A percentile compares a stretch with the other conserved stretches of the same genome.
phyloP scores from a whole-genome alignment of 768 basidiomycete genomes.

The Pulveroboletus sp. region DNA sequence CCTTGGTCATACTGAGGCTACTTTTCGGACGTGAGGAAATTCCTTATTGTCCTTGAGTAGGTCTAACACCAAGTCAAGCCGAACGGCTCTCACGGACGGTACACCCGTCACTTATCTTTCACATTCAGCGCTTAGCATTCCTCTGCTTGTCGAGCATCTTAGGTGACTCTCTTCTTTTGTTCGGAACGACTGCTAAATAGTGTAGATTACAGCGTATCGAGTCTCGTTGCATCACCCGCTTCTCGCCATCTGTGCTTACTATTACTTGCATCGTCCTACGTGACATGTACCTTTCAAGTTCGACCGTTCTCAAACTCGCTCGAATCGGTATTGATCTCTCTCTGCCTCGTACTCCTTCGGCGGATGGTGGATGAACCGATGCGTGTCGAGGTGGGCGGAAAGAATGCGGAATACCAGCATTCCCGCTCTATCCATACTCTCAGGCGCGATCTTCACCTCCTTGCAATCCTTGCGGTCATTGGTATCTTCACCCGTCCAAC shows the following conservation, averaged over 20 bases:
- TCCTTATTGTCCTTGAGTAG: not conserved
- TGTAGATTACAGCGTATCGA: conserved; percentile 23
- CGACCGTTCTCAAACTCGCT: conserved; percentile 39
- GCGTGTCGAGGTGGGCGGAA: not conserved
- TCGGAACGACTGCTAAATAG: conserved; percentile 1
- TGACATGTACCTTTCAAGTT: conserved; percentile 35
- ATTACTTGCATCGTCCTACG: conserved; percentile 34
- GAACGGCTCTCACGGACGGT: not conserved
- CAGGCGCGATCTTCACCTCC: conserved; percentile 19
- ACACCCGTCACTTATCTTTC: conserved; percentile 23
- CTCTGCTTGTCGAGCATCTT: conserved; percentile 30
- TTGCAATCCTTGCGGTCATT: conserved; percentile 24
- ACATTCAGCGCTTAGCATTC: conserved; percentile 28
- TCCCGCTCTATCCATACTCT: not conserved
- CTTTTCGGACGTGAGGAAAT: conserved; percentile 22
- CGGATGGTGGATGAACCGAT: conserved; percentile 10
- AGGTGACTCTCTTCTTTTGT: conserved; percentile 20
- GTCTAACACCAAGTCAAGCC: conserved; percentile 13
- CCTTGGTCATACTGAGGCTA: conserved; percentile 19
- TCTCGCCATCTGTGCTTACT: conserved; percentile 20
- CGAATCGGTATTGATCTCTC: conserved; percentile 30
- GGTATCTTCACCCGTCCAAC: conserved; percentile 36
- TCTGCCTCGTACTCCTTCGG: conserved; percentile 26
- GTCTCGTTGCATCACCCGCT: conserved; percentile 18
- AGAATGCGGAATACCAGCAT: not conserved